These are phyloP conservation scores for Aspergillus pseudoviridinutans DNA, from an alignment of 2,329 filamentous ascomycete species.

Conservation along the genomic window DNA sequence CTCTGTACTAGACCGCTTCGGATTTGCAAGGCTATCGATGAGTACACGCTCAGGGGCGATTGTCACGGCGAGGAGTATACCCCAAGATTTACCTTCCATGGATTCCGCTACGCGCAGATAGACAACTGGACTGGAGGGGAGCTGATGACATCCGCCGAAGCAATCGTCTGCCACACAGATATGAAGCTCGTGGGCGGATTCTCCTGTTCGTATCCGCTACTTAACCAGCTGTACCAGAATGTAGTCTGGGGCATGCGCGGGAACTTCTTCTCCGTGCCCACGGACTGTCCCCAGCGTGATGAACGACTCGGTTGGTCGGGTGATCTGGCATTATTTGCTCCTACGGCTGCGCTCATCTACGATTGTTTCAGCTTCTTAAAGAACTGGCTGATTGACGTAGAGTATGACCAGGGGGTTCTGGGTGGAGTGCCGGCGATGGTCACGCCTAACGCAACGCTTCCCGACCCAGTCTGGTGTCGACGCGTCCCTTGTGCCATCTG, in stretches of 20 bases:
- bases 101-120: slow-evolving; percentile 50
- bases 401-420: slow-evolving; percentile 18
- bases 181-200: slow-evolving; percentile 49
- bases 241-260: slow-evolving; percentile 55
- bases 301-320: slow-evolving; percentile 55
- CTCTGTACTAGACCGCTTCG: slow-evolving; percentile 35
- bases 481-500: slow-evolving; percentile 26
- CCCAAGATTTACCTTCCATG: slow-evolving; percentile 50
- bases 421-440: slow-evolving; percentile 30
- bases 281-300: slow-evolving; percentile 56
- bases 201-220: slow-evolving; percentile 44
- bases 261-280: slow-evolving; percentile 56
- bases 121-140: slow-evolving; percentile 39
- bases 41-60: slow-evolving; percentile 8
- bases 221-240: slow-evolving; percentile 54
- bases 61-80: slow-evolving; percentile 32
- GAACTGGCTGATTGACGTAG: slow-evolving; percentile 50
- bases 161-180: slow-evolving; percentile 48
- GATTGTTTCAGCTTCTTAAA: slow-evolving; percentile 49
- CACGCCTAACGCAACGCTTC: slow-evolving; percentile 15
- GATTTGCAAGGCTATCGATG: slow-evolving; percentile 7
- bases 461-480: background rate
- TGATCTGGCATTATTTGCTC: slow-evolving; percentile 49
- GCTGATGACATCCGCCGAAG: slow-evolving; percentile 21
- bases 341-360: slow-evolving; percentile 53